Percentiles rank a stretch among this genome's conserved stretches.
These are phyloP conservation scores for Phialophora macrospora DNA, from an alignment of 2,329 filamentous ascomycete species.

Conservation along the genomic window DNA sequence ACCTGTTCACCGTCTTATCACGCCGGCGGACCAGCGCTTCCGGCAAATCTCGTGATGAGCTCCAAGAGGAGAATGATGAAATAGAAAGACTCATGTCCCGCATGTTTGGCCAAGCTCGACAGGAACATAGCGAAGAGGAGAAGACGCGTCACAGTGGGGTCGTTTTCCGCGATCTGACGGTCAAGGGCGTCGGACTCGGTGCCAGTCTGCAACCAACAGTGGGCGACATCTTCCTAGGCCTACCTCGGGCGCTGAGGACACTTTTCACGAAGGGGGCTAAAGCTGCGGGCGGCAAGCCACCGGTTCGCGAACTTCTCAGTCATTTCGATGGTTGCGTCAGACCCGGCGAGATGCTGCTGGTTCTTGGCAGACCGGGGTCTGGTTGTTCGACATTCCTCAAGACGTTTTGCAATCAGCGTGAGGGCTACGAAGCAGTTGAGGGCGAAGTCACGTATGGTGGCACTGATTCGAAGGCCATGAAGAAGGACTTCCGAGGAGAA, in stretches of 20 bases:
- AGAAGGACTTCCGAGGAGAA: constrained; percentile 55
- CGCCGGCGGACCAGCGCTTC: constrained; percentile 34
- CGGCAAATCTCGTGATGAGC: constrained; percentile 28
- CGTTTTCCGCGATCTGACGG: constrained; percentile 71
- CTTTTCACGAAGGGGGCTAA: constrained; percentile 47
- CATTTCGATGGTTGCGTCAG: constrained; percentile 71
- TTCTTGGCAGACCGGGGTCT: constrained; percentile 70
- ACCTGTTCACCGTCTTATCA: constrained; percentile 36
- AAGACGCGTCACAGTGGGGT: constrained; percentile 72
- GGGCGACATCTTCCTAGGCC: constrained; percentile 59
- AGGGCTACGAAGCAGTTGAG: constrained; percentile 62
- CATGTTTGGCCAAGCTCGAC: constrained; percentile 70
- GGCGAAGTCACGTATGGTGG: constrained; percentile 63
- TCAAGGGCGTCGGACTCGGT: constrained; percentile 71
- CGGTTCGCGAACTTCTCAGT: constrained; percentile 68
- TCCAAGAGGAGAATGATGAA: constrained; percentile 37
- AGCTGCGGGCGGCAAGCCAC: constrained; percentile 48
- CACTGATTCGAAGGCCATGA: constrained; percentile 57
- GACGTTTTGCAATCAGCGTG: constrained; percentile 67
- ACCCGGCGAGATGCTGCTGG: constrained; percentile 73
- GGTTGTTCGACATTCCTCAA: constrained; percentile 75
- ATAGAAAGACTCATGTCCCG: constrained; percentile 62
- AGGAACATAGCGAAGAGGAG: constrained; percentile 70
- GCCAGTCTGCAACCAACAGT: constrained; percentile 64
- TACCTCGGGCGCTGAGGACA: constrained; percentile 55